Conservation (phyloP, 495 filamentous ascomycete genomes). For the Pyronema omphalodes region DNA sequence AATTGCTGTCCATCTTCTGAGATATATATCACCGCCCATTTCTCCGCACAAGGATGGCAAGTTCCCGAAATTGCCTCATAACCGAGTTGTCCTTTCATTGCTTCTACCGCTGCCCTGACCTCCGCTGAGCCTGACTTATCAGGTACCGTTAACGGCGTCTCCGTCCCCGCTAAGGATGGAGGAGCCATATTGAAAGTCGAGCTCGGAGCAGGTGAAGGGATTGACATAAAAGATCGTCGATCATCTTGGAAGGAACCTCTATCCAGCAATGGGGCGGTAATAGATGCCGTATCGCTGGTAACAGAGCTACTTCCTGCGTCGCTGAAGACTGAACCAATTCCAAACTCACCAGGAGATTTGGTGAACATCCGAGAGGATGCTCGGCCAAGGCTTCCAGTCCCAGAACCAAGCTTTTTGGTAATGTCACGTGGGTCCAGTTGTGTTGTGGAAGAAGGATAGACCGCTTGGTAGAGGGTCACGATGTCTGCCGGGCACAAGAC, state of each 20-base stretch:
- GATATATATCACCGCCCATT: slow-evolving; percentile 60
- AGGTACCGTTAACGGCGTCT: not conserved
- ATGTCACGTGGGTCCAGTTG: slow-evolving; percentile 21
- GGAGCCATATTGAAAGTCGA: slow-evolving; percentile 18
- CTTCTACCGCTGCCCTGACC: slow-evolving; percentile 38
- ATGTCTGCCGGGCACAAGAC: slow-evolving; percentile 58
- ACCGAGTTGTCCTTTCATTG: slow-evolving; percentile 46
- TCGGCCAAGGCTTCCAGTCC: slow-evolving; percentile 5
- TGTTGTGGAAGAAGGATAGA: slow-evolving; percentile 35
- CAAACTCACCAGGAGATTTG: slow-evolving; percentile 22
- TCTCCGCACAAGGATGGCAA: slow-evolving; percentile 54
- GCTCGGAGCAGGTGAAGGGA: slow-evolving; percentile 19
- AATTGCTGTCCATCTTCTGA: slow-evolving; percentile 49
- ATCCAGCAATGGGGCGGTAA: slow-evolving; percentile 44
- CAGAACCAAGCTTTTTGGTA: slow-evolving; percentile 8
- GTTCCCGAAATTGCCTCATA: slow-evolving; percentile 39
- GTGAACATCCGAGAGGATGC: slow-evolving; percentile 19
- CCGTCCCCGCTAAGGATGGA: not conserved
- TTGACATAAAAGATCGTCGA: slow-evolving; percentile 21
- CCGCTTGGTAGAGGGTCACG: slow-evolving; percentile 46
- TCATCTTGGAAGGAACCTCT: slow-evolving; percentile 20
- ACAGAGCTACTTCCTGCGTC: slow-evolving; percentile 44
- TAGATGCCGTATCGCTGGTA: slow-evolving; percentile 47
- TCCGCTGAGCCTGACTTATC: slow-evolving; percentile 28
- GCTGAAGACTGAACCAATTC: slow-evolving; percentile 39